Percentiles rank a stretch among this genome's conserved stretches.
Conservation (phyloP, 768 basidiomycete species). For the Serendipita sp. region DNA sequence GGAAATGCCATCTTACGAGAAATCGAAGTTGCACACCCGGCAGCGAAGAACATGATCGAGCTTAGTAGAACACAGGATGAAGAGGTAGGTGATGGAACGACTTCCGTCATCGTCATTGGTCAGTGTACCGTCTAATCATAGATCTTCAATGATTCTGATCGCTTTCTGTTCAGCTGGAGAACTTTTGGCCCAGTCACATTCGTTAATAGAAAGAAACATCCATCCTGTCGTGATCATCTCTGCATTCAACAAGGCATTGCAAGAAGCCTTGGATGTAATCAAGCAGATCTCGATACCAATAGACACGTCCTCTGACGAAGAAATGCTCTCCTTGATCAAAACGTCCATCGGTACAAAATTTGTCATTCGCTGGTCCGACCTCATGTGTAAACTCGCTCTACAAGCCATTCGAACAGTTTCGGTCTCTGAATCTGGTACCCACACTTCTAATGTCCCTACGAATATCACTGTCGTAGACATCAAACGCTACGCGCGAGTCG, state of each 20-base stretch:
- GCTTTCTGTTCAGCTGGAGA: slow-evolving; percentile 57
- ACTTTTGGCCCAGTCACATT: slow-evolving; percentile 86
- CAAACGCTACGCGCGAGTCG: slow-evolving; percentile 93
- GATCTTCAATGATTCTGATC: background rate
- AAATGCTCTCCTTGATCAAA: slow-evolving; percentile 96
- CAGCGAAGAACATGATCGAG: slow-evolving; percentile 99
- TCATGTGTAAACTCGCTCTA: slow-evolving; percentile 92
- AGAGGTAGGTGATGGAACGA: slow-evolving; percentile 97
- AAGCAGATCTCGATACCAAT: slow-evolving; percentile 80
- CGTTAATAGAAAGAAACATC: slow-evolving; percentile 89
- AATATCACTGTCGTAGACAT: slow-evolving; percentile 86
- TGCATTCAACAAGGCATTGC: slow-evolving; percentile 92
- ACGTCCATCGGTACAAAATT: slow-evolving; percentile 98
- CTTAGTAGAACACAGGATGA: slow-evolving; percentile 95
- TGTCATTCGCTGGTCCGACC: slow-evolving; percentile 86
- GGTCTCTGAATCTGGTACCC: background rate
- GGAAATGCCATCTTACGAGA: slow-evolving; percentile 98
- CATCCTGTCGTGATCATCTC: slow-evolving; percentile 99
- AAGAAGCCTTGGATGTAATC: slow-evolving; percentile 80
- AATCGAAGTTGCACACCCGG: slow-evolving; percentile 97
- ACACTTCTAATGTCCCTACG: slow-evolving; percentile 44
- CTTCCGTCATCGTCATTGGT: slow-evolving; percentile 96
- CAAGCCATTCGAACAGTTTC: slow-evolving; percentile 77
- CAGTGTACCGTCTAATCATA: slow-evolving; percentile 15
- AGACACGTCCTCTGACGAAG: slow-evolving; percentile 63